Evolutionary conservation across 805 yeast species (phyloP).

Genomic region (Yarrowia yakushimensis): DNA sequence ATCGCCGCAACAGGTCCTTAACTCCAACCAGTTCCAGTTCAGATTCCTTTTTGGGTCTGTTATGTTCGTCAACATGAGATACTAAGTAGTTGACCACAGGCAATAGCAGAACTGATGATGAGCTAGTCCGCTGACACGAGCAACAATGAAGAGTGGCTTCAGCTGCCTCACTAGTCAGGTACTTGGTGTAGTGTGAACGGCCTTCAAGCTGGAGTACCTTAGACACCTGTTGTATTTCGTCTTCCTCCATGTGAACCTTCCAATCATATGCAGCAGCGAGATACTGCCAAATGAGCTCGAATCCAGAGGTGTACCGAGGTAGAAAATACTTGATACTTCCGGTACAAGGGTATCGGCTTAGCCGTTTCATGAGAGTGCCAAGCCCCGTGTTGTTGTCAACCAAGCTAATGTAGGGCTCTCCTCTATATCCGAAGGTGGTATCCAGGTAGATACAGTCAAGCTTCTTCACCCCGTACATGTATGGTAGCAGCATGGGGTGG

Average conservation of each 20-base stretch:
- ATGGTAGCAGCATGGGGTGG: conserved; percentile 7
- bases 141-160: conserved; percentile 21
- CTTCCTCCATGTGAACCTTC: conserved; percentile 22
- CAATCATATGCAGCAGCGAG: conserved; percentile 13
- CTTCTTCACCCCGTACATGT: conserved; percentile 10
- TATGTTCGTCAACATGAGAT: conserved; percentile 6
- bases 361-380: background rate
- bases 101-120: background rate
- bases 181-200: background rate
- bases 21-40: background rate
- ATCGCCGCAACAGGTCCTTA: background rate
- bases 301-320: conserved; percentile 9
- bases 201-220: conserved; percentile 1
- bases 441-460: conserved; percentile 12
- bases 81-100: background rate
- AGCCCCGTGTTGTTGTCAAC: conserved; percentile 1
- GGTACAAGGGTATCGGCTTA: background rate
- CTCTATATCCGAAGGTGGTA: conserved; percentile 14
- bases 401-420: conserved; percentile 5
- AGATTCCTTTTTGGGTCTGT: background rate
- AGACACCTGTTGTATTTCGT: background rate
- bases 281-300: conserved; percentile 16
- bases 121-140: background rate
- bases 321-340: background rate
- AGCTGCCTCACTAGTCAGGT: background rate